Evolutionary conservation across 2,329 filamentous ascomycete genomes (phyloP).

Genomic region (Fusarium vanettenii): DNA sequence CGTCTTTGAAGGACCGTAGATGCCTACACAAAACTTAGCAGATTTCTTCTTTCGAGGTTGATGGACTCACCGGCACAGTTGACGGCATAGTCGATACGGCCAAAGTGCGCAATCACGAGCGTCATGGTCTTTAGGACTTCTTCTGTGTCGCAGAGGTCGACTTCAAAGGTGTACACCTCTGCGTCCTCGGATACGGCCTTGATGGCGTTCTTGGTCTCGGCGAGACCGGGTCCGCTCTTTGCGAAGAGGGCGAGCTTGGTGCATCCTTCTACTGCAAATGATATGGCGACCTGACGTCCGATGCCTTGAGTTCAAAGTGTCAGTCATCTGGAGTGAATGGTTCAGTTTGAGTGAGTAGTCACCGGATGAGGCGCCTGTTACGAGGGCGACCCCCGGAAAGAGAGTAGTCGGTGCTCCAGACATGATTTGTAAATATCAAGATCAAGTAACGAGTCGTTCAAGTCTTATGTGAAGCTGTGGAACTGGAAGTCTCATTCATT

Average conservation of each 20-base stretch:
- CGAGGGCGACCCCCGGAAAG: constrained; percentile 47
- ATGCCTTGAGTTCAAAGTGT: constrained; percentile 10
- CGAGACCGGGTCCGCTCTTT: constrained; percentile 46
- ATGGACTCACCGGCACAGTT: constrained; percentile 54
- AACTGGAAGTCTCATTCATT: not conserved
- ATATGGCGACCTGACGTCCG: constrained; percentile 47
- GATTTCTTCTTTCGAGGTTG: not conserved
- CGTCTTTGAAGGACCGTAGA: constrained; percentile 51
- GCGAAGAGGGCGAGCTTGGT: constrained; percentile 55
- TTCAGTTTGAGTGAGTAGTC: not conserved
- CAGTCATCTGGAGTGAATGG: not conserved
- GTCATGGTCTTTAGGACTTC: constrained; percentile 50
- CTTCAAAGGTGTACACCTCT: constrained; percentile 37
- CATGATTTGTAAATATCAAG: not conserved
- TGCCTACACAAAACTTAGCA: constrained; percentile 39
- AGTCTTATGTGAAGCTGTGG: not conserved
- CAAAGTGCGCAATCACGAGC: constrained; percentile 48
- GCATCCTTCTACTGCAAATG: constrained; percentile 59
- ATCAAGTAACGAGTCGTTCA: not conserved
- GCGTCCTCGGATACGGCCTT: not conserved
- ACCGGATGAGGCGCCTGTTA: constrained; percentile 49
- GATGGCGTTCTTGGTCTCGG: constrained; percentile 44
- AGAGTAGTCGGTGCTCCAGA: constrained; percentile 20
- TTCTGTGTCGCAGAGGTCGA: constrained; percentile 51
- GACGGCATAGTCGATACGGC: constrained; percentile 58